Evolutionary conservation across 352 stramenopile species (phyloP).

Genomic region (Phytophthora sp.): DNA sequence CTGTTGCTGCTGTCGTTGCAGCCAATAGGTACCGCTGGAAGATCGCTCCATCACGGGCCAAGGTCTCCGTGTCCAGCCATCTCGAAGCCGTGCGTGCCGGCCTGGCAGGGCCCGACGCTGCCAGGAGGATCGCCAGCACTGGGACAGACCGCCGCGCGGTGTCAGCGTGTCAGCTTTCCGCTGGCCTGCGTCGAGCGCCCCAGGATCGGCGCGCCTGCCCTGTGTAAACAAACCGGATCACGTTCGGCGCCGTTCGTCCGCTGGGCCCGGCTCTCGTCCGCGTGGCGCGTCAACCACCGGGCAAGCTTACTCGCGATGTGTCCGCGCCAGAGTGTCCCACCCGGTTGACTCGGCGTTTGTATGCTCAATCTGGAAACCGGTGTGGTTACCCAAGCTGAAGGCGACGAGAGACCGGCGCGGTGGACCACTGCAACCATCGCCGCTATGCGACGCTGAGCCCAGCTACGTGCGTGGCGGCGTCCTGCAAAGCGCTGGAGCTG

Average conservation of each 20-base stretch:
- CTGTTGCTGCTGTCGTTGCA: too few relatives aligned
- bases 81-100: too few relatives aligned
- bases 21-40: too few relatives aligned
- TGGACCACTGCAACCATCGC: background rate
- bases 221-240: slow-evolving; percentile 27
- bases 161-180: slow-evolving; percentile 1
- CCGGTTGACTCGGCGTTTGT: slow-evolving; percentile 16
- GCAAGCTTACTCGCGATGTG: slow-evolving; percentile 9
- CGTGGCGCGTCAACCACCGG: slow-evolving; percentile 13
- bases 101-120: too few relatives aligned
- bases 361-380: slow-evolving; percentile 10
- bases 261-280: slow-evolving; percentile 13
- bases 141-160: background rate
- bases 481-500: background rate
- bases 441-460: slow-evolving; percentile 27
- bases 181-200: slow-evolving; percentile 1
- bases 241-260: background rate
- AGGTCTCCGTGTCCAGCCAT: too few relatives aligned
- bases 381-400: slow-evolving; percentile 23
- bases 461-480: slow-evolving; percentile 9
- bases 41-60: too few relatives aligned
- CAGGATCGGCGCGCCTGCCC: background rate
- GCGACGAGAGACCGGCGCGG: slow-evolving; percentile 1
- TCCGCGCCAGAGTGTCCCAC: slow-evolving; percentile 12
- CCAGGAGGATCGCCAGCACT: slow-evolving; percentile 1